A percentile compares a stretch with the other conserved stretches of the same genome.
phyloP scores from a whole-genome alignment of 106 monocot species.

The Alisma plantagoaquatica region DNA sequence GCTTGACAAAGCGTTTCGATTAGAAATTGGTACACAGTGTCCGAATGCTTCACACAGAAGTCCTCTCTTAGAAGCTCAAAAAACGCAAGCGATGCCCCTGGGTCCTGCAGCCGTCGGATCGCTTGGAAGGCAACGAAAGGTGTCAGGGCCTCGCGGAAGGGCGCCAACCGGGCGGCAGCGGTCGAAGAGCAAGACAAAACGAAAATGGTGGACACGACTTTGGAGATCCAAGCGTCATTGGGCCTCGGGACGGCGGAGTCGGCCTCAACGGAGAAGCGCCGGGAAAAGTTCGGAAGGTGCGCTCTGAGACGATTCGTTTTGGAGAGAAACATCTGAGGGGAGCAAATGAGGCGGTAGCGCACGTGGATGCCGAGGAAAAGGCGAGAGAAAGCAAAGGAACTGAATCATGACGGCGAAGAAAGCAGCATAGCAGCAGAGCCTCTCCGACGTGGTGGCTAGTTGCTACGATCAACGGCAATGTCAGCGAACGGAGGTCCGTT shows the following conservation, averaged over 20 bases:
- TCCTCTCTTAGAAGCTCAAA: slow-evolving; percentile 6
- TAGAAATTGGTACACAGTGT: slow-evolving; percentile 2
- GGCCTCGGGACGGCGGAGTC: slow-evolving; percentile 7
- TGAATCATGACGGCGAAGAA: too few species aligned
- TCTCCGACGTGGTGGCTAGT: too few species aligned
- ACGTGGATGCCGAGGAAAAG: too few species aligned
- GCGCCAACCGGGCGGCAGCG: slow-evolving; percentile 6
- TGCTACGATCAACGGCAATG: too few species aligned
- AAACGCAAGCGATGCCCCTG: slow-evolving; percentile 10
- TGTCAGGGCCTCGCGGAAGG: slow-evolving; percentile 9
- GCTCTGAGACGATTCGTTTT: slow-evolving; percentile 6
- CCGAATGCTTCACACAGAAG: slow-evolving; percentile 6
- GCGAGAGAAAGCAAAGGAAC: too few species aligned
- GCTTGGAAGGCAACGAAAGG: neutral
- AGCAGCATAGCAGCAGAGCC: too few species aligned
- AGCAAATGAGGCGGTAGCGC: too few species aligned
- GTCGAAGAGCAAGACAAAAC: slow-evolving; percentile 9
- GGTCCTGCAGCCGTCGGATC: slow-evolving; percentile 7
- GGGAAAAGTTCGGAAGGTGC: slow-evolving; percentile 9
- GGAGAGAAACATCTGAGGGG: slow-evolving; percentile 16
- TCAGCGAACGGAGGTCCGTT: too few species aligned
- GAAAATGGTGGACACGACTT: slow-evolving; percentile 13
- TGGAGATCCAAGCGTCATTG: slow-evolving; percentile 38
- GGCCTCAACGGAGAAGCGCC: slow-evolving; percentile 10
- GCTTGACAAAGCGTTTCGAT: slow-evolving; percentile 14